A percentile compares a stretch with the other conserved stretches of the same genome.
These are phyloP conservation scores for Daldinia caldariorum DNA, from an alignment of 495 filamentous ascomycete genomes.

Conservation along the genomic window DNA sequence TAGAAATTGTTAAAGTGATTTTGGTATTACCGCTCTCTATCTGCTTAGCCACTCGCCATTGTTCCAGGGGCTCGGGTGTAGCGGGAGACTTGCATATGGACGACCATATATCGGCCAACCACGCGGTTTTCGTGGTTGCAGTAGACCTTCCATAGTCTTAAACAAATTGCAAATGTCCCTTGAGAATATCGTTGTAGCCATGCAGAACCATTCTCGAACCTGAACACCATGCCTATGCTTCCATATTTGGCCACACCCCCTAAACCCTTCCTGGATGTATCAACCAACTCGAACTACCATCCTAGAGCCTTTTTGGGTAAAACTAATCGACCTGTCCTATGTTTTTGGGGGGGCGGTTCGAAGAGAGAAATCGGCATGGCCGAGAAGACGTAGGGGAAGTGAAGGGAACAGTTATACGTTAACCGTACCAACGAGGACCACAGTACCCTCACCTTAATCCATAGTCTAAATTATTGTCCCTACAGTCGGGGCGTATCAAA, in stretches of 20 bases:
- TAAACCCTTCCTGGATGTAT: conserved; percentile 1
- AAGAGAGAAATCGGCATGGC: conserved; percentile 1
- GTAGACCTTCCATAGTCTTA: conserved; percentile 4
- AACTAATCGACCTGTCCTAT: neutral
- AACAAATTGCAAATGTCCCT: conserved; percentile 13
- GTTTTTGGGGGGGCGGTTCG: neutral
- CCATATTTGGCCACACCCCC: conserved; percentile 29
- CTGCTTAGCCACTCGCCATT: conserved; percentile 20
- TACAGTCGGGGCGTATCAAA: neutral
- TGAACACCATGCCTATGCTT: conserved; percentile 40
- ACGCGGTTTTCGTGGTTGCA: neutral
- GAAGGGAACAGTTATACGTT: neutral
- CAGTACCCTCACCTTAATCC: neutral
- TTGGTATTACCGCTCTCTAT: conserved; percentile 11
- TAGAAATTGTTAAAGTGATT: conserved; percentile 28
- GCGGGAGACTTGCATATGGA: conserved; percentile 28
- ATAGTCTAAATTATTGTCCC: neutral
- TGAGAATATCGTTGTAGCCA: conserved; percentile 15
- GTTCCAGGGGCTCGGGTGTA: conserved; percentile 24
- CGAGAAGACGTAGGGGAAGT: conserved; percentile 5
- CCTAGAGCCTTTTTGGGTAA: conserved; percentile 17
- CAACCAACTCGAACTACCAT: conserved; percentile 8
- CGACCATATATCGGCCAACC: conserved; percentile 19
- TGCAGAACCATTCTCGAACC: conserved; percentile 16
- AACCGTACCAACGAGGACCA: neutral